Percentiles rank a stretch among this genome's conserved stretches.
These are phyloP conservation scores for Phytophthora fragariaefolia DNA, from an alignment of 352 stramenopile species.

Conservation along the genomic window DNA sequence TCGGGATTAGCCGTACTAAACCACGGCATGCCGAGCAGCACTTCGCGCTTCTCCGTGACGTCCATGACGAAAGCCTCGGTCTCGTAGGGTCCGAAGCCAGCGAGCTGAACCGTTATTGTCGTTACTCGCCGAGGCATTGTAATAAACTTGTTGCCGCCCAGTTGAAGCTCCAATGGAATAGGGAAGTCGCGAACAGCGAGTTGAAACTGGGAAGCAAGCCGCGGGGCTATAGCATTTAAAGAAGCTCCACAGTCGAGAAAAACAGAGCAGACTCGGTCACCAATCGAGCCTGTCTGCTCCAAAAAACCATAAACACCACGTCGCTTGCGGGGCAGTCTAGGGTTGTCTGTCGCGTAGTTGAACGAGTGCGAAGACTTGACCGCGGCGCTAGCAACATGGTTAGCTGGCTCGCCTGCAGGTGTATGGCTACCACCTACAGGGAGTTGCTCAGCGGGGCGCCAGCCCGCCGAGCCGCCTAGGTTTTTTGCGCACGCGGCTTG, in stretches of 20 bases:
- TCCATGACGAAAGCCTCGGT: background rate
- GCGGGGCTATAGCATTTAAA: background rate
- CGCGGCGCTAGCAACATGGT: background rate
- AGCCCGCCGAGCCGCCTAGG: background rate
- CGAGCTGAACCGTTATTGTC: background rate
- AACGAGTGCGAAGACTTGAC: background rate
- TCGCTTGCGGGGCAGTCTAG: background rate
- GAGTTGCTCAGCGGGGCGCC: background rate
- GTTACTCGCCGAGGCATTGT: background rate
- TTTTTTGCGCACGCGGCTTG: background rate
- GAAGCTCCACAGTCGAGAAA: background rate
- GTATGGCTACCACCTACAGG: background rate
- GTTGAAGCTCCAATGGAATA: background rate
- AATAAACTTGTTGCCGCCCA: background rate
- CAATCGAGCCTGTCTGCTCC: background rate
- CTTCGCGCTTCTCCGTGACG: background rate
- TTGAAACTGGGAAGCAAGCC: background rate
- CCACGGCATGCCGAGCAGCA: background rate
- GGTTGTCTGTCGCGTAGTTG: background rate
- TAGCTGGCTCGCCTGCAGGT: background rate
- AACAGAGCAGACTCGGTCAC: background rate
- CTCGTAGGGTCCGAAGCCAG: background rate
- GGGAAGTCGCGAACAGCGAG: background rate
- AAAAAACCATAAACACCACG: background rate
- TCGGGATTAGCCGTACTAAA: background rate